Evolutionary conservation across 257 asterid species (phyloP), one percentile per base, ranked within the genome.

Genomic region (Nicotiana paniculata): DNA sequence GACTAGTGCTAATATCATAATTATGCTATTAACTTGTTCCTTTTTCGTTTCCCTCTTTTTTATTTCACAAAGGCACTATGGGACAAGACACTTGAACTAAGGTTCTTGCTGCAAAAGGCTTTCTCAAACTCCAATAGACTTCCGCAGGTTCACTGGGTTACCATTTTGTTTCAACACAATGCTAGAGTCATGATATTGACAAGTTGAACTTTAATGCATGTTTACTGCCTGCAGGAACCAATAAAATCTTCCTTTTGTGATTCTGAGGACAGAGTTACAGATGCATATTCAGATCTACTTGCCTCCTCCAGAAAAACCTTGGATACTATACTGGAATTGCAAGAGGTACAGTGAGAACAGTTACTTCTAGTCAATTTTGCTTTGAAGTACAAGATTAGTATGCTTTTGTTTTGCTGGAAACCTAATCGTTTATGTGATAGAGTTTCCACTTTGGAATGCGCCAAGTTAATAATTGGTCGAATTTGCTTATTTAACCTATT

Each of bases 61-160:
- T 16, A 75, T 51, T 66, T 46, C 90, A 84, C 82, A 83, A 84
- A 96, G 99, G 95, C 93, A 83, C 94, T 96, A 30, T 96, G 99
- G 98, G 97, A 96, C 87, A 96, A 92, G 97, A 78, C 96, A 55
- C 99, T 96, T 33, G 99, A 96, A 83, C 81, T 92, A 84, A 91
- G 99, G 88, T 91, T 94, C 93, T 89, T 92, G 96, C 90, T 96
- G 86, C 98, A 96, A 86, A 96, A 91, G 81, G 78, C 98, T 30
- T 96, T 89, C 84, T 88, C 97, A 58, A 91, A 88, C 83, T 91
- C 93, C 77, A 94, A 96, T 87, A 90, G 98, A 86, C 97, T 96
- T 88, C 99, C 99, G 10, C 97, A 91, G 98, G 99, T 96, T 85
- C 69, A 79, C 32, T 77, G 82, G 55, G 66, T 74, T 76, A 83